Evolutionary conservation across 768 basidiomycete genomes (phyloP).

Genomic region (Leccinellum luteum): DNA sequence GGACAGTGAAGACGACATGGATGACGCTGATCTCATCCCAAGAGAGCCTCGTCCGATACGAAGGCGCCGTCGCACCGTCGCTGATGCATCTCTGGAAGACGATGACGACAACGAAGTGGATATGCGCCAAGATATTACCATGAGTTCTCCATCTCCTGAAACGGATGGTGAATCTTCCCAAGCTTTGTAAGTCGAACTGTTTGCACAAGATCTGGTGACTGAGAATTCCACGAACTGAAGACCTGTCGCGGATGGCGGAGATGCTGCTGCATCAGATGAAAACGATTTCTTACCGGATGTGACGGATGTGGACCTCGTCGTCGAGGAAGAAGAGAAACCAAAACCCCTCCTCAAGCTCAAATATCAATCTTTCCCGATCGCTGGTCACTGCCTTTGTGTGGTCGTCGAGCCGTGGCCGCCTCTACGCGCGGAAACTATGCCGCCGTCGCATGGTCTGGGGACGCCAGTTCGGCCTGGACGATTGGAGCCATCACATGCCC

Average conservation of each 20-base stretch:
- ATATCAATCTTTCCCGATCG: slow-evolving; percentile 70
- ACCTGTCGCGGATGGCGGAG: neutral
- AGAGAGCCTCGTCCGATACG: slow-evolving; percentile 29
- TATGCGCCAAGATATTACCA: slow-evolving; percentile 13
- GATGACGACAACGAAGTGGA: slow-evolving; percentile 16
- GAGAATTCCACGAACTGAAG: neutral
- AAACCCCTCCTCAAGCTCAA: slow-evolving; percentile 64
- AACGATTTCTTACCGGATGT: neutral
- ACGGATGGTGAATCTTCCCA: neutral
- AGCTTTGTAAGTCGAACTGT: slow-evolving; percentile 4
- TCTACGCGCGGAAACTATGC: slow-evolving; percentile 36
- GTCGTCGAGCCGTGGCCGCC: slow-evolving; percentile 82
- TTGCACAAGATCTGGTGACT: neutral
- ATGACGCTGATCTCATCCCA: slow-evolving; percentile 10
- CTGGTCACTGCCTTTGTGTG: slow-evolving; percentile 72
- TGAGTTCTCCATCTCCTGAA: slow-evolving; percentile 9
- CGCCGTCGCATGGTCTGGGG: slow-evolving; percentile 31
- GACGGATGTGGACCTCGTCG: slow-evolving; percentile 39
- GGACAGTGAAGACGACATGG: slow-evolving; percentile 16
- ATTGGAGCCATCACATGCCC: slow-evolving; percentile 31
- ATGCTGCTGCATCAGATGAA: neutral
- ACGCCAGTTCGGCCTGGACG: slow-evolving; percentile 18
- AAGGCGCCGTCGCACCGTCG: slow-evolving; percentile 28
- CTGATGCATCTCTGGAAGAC: slow-evolving; percentile 27
- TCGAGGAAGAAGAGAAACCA: slow-evolving; percentile 66